A percentile compares a stretch with the other conserved stretches of the same genome.
These are phyloP conservation scores for Amanita rimosa DNA, from an alignment of 768 basidiomycete genomes.

Conservation along the genomic window DNA sequence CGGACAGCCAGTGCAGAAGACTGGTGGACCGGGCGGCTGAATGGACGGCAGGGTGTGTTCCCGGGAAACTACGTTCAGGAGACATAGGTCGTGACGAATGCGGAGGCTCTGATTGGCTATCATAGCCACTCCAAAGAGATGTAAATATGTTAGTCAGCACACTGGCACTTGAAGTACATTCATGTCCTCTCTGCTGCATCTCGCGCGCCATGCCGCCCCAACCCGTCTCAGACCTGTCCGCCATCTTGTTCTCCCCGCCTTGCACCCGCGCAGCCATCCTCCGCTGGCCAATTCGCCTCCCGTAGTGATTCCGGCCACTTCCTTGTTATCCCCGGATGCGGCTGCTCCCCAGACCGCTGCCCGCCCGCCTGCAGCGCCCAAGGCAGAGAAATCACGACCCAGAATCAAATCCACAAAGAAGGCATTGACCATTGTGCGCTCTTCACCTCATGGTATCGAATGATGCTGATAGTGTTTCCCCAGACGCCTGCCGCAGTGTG, in stretches of 20 bases:
- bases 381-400: slow-evolving; percentile 50
- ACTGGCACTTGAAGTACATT: no score
- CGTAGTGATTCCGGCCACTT: slow-evolving; percentile 33
- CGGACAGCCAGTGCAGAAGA: slow-evolving; percentile 76
- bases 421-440: slow-evolving; percentile 59
- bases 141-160: slow-evolving; percentile 14
- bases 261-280: slow-evolving; percentile 26
- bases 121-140: slow-evolving; percentile 10
- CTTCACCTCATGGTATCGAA: slow-evolving; percentile 1
- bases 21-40: slow-evolving; percentile 93
- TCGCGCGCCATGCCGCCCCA: slow-evolving; percentile 17
- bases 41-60: slow-evolving; percentile 81
- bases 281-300: slow-evolving; percentile 37
- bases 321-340: slow-evolving; percentile 42
- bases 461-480: slow-evolving; percentile 3
- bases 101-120: slow-evolving; percentile 18
- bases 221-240: slow-evolving; percentile 27
- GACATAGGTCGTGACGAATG: slow-evolving; percentile 17
- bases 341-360: slow-evolving; percentile 64
- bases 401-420: slow-evolving; percentile 64
- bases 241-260: slow-evolving; percentile 60
- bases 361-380: slow-evolving; percentile 60
- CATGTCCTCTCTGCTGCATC: slow-evolving; percentile 20
- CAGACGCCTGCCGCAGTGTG: slow-evolving; percentile 75
- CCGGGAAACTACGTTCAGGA: slow-evolving; percentile 75